Evolutionary conservation across 768 basidiomycete species (phyloP).

Genomic region (Termitomyces sp.): DNA sequence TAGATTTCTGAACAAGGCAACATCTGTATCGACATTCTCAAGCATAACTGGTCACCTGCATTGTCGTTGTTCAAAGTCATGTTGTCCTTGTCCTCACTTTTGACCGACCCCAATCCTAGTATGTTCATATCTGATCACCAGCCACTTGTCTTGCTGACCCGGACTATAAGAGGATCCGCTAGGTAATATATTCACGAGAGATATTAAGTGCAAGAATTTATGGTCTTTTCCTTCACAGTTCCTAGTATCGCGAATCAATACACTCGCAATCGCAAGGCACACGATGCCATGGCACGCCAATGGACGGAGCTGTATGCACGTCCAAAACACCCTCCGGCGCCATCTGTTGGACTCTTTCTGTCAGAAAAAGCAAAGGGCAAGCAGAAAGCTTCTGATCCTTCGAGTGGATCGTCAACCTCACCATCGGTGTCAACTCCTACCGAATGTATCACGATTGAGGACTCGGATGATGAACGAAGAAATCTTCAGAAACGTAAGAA

Average conservation of each 20-base stretch:
- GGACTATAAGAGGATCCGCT: constrained; percentile 59
- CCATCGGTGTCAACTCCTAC: constrained; percentile 4
- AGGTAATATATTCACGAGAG: constrained; percentile 34
- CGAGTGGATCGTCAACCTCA: constrained; percentile 11
- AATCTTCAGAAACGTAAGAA: constrained; percentile 13
- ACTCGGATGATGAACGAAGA: constrained; percentile 22
- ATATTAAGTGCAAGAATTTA: background rate
- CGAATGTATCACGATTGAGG: constrained; percentile 22
- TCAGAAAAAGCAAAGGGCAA: constrained; percentile 32
- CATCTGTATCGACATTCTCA: constrained; percentile 88
- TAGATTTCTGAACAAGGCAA: constrained; percentile 70
- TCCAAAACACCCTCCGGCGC: constrained; percentile 18
- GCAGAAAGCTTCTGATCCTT: constrained; percentile 18
- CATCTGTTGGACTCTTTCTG: constrained; percentile 5
- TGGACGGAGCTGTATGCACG: constrained; percentile 72
- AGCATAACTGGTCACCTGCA: constrained; percentile 92
- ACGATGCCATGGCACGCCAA: constrained; percentile 72
- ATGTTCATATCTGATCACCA: constrained; percentile 23
- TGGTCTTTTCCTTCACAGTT: constrained; percentile 30
- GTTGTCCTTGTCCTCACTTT: constrained; percentile 85
- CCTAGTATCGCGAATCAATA: constrained; percentile 72
- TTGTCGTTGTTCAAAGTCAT: constrained; percentile 93
- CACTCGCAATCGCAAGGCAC: constrained; percentile 55
- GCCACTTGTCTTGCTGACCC: background rate
- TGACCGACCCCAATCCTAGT: constrained; percentile 95